A percentile compares a stretch with the other conserved stretches of the same genome.
phyloP scores from a whole-genome alignment of 2,329 filamentous ascomycete genomes.

The Neocatenulostroma microsporum region DNA sequence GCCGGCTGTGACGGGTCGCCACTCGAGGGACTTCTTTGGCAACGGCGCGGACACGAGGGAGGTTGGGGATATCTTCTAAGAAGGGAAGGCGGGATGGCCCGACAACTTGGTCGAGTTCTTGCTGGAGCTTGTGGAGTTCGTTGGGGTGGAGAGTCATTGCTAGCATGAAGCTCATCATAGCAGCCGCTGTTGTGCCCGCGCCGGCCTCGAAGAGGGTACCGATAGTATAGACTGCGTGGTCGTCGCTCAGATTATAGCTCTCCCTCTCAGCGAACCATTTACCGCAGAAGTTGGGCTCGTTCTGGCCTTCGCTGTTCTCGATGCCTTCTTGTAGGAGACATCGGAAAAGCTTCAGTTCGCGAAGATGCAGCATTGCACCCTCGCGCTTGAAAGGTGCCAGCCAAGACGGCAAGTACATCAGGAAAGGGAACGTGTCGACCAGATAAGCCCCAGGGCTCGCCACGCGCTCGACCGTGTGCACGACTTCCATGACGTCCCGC shows the following conservation, averaged over 20 bases:
- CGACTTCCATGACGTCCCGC: constrained; percentile 27
- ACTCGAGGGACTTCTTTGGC: constrained; percentile 39
- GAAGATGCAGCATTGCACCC: constrained; percentile 17
- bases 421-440: constrained; percentile 27
- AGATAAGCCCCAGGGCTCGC: constrained; percentile 32
- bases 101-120: constrained; percentile 32
- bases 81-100: constrained; percentile 26
- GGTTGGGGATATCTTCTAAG: constrained; percentile 30
- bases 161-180: constrained; percentile 26
- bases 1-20: constrained; percentile 33
- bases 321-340: constrained; percentile 29
- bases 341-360: constrained; percentile 23
- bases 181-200: constrained; percentile 25
- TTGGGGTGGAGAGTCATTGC: constrained; percentile 23
- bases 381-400: constrained; percentile 29
- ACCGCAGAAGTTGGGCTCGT: constrained; percentile 19
- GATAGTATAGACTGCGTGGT: constrained; percentile 28
- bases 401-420: constrained; percentile 23
- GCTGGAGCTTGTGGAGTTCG: constrained; percentile 18
- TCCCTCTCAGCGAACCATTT: constrained; percentile 18
- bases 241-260: constrained; percentile 19
- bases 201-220: constrained; percentile 29
- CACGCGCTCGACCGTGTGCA: constrained; percentile 30
- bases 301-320: constrained; percentile 17
- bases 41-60: constrained; percentile 34